Evolutionary conservation across 225 moss, liverwort and hornwort species (phyloP).

Genomic region (Pseudoscleropodium purum): DNA sequence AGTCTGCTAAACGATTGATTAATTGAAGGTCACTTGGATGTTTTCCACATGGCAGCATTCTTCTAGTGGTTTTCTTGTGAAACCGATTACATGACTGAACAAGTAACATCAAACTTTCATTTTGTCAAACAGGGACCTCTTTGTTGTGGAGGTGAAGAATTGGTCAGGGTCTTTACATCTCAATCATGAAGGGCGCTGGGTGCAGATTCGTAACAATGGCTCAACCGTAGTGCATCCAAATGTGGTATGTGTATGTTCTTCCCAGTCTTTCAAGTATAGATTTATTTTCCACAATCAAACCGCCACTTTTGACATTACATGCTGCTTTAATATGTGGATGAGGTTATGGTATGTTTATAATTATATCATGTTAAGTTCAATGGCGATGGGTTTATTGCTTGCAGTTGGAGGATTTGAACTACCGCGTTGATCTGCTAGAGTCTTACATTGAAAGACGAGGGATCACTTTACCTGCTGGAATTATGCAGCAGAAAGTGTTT

Average conservation of each 20-base stretch:
- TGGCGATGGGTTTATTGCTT: not conserved
- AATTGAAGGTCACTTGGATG: not conserved
- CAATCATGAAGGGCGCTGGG: conserved; percentile 54
- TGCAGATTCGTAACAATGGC: conserved; percentile 40
- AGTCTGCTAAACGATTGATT: not conserved
- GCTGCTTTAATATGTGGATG: not conserved
- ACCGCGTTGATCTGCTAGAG: conserved; percentile 49
- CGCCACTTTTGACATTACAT: not conserved
- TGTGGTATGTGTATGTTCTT: conserved; percentile 25
- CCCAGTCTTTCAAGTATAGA: not conserved
- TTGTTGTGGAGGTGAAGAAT: conserved; percentile 78
- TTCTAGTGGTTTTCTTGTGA: not conserved
- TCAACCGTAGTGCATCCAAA: conserved; percentile 35
- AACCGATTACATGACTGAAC: not conserved
- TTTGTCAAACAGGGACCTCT: conserved; percentile 47
- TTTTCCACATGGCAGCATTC: not conserved
- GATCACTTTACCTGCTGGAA: conserved; percentile 40
- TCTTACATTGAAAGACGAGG: conserved; percentile 67
- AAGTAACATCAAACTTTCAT: not conserved
- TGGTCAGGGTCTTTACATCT: conserved; percentile 65
- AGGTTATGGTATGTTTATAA: not conserved
- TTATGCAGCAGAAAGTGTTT: conserved; percentile 54
- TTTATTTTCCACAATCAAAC: not conserved
- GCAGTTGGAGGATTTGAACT: conserved; percentile 62
- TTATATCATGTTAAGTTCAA: not conserved